A percentile compares a stretch with the other conserved stretches of the same genome.
phyloP scores from a whole-genome alignment of 225 moss, liverwort and hornwort species.

The Neckera pumila region DNA sequence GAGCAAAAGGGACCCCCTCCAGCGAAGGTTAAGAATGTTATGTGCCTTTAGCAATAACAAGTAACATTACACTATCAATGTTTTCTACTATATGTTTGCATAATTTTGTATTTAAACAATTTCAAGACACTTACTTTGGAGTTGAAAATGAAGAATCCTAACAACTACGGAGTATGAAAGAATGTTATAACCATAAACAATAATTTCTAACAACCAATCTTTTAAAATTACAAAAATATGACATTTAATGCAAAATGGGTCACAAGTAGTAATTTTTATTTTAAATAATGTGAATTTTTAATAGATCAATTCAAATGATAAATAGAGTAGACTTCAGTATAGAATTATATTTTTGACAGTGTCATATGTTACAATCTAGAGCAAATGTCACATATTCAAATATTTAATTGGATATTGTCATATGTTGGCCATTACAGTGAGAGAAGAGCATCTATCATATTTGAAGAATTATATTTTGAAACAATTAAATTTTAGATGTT shows the following conservation, averaged over 20 bases:
- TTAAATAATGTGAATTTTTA: not conserved
- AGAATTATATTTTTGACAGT: not conserved
- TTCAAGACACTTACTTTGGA: not conserved
- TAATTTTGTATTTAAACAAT: not conserved
- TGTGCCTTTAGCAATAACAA: not conserved
- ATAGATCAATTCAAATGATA: not conserved
- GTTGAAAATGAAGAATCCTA: not conserved
- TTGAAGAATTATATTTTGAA: not conserved
- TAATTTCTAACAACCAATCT: not conserved
- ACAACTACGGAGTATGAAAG: not conserved
- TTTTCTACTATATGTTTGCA: not conserved
- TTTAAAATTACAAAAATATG: not conserved
- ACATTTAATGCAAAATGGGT: not conserved
- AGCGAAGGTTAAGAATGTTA: too few species aligned
- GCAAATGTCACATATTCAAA: not conserved
- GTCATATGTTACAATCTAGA: not conserved
- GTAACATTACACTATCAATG: too few species aligned
- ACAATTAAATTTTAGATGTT: not conserved
- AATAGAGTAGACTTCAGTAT: not conserved
- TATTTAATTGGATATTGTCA: not conserved
- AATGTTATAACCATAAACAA: not conserved
- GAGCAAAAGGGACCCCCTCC: too few species aligned
- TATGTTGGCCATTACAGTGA: not conserved
- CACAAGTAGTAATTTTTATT: not conserved
- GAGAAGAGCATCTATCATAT: not conserved